Conservation (phyloP, 495 filamentous ascomycete species). For the Endocarpon pusillum region DNA sequence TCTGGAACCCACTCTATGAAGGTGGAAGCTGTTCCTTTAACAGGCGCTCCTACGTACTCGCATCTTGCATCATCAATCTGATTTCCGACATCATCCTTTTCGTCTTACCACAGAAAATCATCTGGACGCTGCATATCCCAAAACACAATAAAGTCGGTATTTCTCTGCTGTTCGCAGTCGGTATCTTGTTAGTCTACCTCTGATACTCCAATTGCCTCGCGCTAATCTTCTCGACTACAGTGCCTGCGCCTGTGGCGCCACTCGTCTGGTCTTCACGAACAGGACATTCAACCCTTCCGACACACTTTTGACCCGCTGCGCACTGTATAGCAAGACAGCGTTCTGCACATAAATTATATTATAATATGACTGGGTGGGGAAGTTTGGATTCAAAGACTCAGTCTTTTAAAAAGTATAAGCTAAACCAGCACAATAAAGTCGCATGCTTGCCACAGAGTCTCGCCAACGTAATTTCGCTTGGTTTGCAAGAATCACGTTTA, state of each 20-base stretch:
- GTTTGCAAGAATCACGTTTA: too few relatives aligned
- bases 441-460: too few relatives aligned
- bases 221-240: constrained; percentile 4
- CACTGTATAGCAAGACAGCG: too few relatives aligned
- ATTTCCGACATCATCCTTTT: constrained; percentile 23
- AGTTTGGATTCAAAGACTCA: too few relatives aligned
- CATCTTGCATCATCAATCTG: constrained; percentile 20
- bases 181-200: constrained; percentile 17
- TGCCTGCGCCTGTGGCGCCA: constrained; percentile 8
- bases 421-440: too few relatives aligned
- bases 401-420: too few relatives aligned
- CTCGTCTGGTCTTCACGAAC: constrained; percentile 7
- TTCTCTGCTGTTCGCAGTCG: constrained; percentile 25
- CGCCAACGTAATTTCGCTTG: too few relatives aligned
- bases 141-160: constrained; percentile 23
- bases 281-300: too few relatives aligned
- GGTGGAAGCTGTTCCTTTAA: neutral
- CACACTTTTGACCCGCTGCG: too few relatives aligned
- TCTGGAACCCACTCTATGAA: constrained; percentile 1
- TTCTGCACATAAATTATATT: too few relatives aligned
- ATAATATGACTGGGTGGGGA: too few relatives aligned
- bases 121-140: constrained; percentile 22
- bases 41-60: constrained; percentile 5
- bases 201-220: neutral
- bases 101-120: constrained; percentile 19